Percentiles rank a stretch among this genome's conserved stretches.
phyloP scores from a whole-genome alignment of 2,329 filamentous ascomycete genomes.

The Geoglossum cookeanum region DNA sequence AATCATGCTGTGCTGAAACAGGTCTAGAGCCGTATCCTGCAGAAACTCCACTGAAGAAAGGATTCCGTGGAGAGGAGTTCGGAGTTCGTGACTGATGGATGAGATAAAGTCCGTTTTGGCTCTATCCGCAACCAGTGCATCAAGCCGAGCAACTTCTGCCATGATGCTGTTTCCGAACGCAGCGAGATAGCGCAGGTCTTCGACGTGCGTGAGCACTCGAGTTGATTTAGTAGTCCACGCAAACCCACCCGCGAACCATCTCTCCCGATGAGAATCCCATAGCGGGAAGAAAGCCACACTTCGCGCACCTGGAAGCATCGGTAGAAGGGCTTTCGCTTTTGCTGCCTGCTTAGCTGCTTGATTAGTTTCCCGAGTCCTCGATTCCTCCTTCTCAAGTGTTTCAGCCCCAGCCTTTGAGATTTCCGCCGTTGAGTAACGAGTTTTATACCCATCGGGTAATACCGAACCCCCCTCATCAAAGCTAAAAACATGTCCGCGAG shows the following conservation, averaged over 20 bases:
- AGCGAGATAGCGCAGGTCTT: conserved; percentile 19
- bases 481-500: neutral
- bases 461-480: neutral
- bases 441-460: neutral
- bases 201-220: conserved; percentile 19
- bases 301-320: neutral
- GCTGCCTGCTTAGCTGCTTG: neutral
- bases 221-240: conserved; percentile 20
- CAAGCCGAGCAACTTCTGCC: conserved; percentile 20
- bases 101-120: conserved; percentile 40
- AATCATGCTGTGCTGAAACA: conserved; percentile 14
- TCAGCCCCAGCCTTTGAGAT: neutral
- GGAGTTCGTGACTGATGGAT: conserved; percentile 41
- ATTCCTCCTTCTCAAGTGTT: neutral
- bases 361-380: neutral
- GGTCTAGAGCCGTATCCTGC: conserved; percentile 21
- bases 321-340: neutral
- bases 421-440: neutral
- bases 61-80: conserved; percentile 41
- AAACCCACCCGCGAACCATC: neutral
- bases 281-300: neutral
- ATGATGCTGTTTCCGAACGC: conserved; percentile 21
- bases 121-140: conserved; percentile 19
- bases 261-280: neutral
- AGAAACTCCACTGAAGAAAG: conserved; percentile 34